phyloP scores from a whole-genome alignment of 306 rosid species.

The Hylodesmum podocarpum region DNA sequence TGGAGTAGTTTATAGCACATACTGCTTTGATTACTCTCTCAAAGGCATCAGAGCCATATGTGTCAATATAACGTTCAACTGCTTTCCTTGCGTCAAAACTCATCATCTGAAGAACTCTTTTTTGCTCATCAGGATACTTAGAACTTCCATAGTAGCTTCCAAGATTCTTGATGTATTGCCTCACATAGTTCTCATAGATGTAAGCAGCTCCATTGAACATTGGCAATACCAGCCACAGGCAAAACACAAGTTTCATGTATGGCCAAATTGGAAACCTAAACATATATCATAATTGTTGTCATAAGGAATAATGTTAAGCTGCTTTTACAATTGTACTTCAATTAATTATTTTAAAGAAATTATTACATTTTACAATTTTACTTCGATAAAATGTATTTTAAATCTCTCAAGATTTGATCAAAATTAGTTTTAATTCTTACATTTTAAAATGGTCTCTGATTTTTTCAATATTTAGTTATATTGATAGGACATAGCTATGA shows the following conservation, averaged over 20 bases:
- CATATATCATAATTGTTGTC: background rate
- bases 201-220: conserved; percentile 79
- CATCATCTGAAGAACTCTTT: conserved; percentile 68
- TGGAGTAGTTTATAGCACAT: conserved; percentile 6
- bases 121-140: conserved; percentile 45
- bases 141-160: conserved; percentile 23
- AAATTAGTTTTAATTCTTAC: too few species aligned
- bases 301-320: background rate
- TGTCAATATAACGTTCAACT: conserved; percentile 57
- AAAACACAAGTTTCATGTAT: conserved; percentile 60
- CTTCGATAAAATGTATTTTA: too few species aligned
- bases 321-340: background rate
- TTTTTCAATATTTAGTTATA: too few species aligned
- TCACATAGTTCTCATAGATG: conserved; percentile 43
- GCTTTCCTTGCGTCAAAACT: conserved; percentile 67
- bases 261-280: conserved; percentile 75
- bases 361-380: too few species aligned
- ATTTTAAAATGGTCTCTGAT: too few species aligned
- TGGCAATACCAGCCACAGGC: conserved; percentile 81
- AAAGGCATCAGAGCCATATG: conserved; percentile 61
- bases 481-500: too few species aligned
- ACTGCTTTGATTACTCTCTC: conserved; percentile 64
- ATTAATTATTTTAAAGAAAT: background rate
- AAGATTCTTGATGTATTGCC: background rate
- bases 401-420: too few species aligned